A percentile compares a stretch with the other conserved stretches of the same genome.
These are phyloP conservation scores for Cenchrus purpureus DNA, from an alignment of 176 grass and related monocot genomes.

Conservation along the genomic window DNA sequence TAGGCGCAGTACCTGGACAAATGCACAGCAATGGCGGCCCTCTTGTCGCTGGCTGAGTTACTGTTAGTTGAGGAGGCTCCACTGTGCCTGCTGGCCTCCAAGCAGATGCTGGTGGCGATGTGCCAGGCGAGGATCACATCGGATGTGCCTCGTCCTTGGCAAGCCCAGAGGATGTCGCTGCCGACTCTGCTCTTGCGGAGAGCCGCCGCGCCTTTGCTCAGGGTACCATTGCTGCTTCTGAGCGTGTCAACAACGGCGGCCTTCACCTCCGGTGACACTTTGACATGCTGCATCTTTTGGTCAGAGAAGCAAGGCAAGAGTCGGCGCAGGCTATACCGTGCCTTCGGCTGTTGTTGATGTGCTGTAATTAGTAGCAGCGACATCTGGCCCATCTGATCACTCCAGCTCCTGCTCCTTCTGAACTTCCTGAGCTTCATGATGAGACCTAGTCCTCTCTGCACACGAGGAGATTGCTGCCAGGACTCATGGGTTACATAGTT, in stretches of 20 bases:
- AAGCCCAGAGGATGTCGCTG: background rate
- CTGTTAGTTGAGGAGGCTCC: background rate
- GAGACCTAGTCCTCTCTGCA: background rate
- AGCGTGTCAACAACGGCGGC: background rate
- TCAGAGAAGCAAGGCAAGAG: background rate
- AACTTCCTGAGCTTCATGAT: background rate
- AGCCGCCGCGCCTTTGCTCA: background rate
- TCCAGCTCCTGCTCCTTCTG: background rate
- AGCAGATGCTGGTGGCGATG: background rate
- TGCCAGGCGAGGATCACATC: constrained; percentile 24
- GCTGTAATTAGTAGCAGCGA: background rate
- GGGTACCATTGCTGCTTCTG: background rate
- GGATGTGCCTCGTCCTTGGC: background rate
- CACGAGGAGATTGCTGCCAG: background rate
- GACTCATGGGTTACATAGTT: background rate
- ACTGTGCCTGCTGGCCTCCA: background rate
- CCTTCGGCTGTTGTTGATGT: background rate
- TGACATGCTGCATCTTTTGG: background rate
- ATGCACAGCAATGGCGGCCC: background rate
- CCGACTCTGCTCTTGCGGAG: background rate
- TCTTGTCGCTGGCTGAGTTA: background rate
- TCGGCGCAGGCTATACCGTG: background rate
- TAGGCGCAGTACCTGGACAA: background rate
- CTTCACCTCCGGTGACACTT: background rate
- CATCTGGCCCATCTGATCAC: background rate